Evolutionary conservation across 768 basidiomycete genomes (phyloP).

Genomic region (Ramaria sp.): DNA sequence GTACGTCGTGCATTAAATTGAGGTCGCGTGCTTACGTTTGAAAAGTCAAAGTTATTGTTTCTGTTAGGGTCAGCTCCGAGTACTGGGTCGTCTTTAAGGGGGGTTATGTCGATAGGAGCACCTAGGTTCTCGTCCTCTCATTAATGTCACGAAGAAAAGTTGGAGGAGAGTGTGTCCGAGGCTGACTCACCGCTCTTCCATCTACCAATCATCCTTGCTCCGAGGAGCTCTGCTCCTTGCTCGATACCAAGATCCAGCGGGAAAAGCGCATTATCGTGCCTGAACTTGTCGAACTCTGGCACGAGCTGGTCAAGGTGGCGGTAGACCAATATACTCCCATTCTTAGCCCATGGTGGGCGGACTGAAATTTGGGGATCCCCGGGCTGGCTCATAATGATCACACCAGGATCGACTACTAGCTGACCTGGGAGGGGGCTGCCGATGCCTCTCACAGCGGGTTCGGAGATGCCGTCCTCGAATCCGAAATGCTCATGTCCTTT

Average conservation of each 20-base stretch:
- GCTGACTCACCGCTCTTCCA: no score
- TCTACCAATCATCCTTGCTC: no score
- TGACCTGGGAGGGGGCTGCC: slow-evolving; percentile 14
- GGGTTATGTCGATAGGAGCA: slow-evolving; percentile 19
- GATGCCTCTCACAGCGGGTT: slow-evolving; percentile 15
- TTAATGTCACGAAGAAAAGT: slow-evolving; percentile 21
- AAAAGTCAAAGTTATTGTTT: no score
- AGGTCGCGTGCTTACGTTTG: slow-evolving; percentile 16
- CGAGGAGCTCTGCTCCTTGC: no score
- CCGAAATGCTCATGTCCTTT: no score
- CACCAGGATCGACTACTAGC: slow-evolving; percentile 10
- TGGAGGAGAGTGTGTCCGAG: slow-evolving; percentile 4
- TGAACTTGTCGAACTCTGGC: no score
- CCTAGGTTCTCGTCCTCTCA: no score
- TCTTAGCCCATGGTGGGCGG: slow-evolving; percentile 31
- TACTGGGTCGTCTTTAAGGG: slow-evolving; percentile 18
- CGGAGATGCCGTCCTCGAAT: slow-evolving; percentile 16
- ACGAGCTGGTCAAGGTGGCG: no score
- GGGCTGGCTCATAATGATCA: no score
- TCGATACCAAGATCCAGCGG: slow-evolving; percentile 12
- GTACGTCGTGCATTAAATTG: slow-evolving; percentile 1
- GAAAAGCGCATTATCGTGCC: slow-evolving; percentile 19
- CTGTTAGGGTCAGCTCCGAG: slow-evolving; percentile 17
- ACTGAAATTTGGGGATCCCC: slow-evolving; percentile 4
- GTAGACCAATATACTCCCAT: no score